Conservation (phyloP, 164 flowering plant species). For the Magnolia kwangsiensis region DNA sequence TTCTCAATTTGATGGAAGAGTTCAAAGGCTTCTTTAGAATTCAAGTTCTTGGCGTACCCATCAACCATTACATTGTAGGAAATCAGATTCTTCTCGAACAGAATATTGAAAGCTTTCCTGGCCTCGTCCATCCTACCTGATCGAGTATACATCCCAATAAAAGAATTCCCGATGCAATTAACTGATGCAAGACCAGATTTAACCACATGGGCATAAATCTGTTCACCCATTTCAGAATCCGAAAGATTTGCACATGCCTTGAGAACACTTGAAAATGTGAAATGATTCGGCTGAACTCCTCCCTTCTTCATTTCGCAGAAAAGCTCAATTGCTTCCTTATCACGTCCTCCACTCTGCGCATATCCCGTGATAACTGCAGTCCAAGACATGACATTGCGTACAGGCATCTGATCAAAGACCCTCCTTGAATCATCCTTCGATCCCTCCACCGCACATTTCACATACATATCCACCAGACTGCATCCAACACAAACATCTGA, state of each 20-base stretch:
- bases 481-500: slow-evolving; percentile 71
- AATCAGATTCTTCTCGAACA: slow-evolving; percentile 70
- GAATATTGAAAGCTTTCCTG: slow-evolving; percentile 60
- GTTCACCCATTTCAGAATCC: slow-evolving; percentile 45
- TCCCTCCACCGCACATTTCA: slow-evolving; percentile 44
- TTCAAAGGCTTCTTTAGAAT: slow-evolving; percentile 56
- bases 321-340: slow-evolving; percentile 57
- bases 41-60: slow-evolving; percentile 49
- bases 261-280: slow-evolving; percentile 67
- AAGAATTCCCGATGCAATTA: slow-evolving; percentile 70
- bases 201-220: slow-evolving; percentile 50
- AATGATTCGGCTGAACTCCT: slow-evolving; percentile 56
- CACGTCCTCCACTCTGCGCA: slow-evolving; percentile 49
- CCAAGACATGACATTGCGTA: slow-evolving; percentile 88
- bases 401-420: slow-evolving; percentile 61
- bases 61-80: slow-evolving; percentile 63
- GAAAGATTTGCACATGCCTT: slow-evolving; percentile 73
- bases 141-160: slow-evolving; percentile 67
- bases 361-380: slow-evolving; percentile 77
- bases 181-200: slow-evolving; percentile 51
- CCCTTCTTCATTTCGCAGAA: slow-evolving; percentile 52
- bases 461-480: slow-evolving; percentile 79
- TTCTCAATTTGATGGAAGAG: slow-evolving; percentile 50
- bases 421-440: slow-evolving; percentile 49
- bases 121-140: slow-evolving; percentile 70